Evolutionary conservation across 2,329 filamentous ascomycete species (phyloP).

Genomic region (Metarhizium anisopliae): DNA sequence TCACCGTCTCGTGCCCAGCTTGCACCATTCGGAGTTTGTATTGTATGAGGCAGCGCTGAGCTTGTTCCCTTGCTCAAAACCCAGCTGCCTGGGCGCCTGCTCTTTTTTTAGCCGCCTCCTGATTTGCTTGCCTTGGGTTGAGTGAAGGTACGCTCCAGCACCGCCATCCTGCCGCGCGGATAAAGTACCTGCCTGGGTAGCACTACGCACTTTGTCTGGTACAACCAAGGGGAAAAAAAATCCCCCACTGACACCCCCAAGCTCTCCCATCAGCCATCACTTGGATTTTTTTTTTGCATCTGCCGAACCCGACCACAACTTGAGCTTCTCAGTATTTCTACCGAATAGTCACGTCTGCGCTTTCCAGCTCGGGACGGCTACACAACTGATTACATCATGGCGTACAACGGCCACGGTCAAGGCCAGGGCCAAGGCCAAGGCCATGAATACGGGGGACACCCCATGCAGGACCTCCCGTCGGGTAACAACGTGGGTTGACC

Average conservation of each 20-base stretch:
- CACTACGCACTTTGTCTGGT: background rate
- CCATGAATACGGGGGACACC: constrained; percentile 52
- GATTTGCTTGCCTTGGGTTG: background rate
- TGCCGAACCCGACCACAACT: background rate
- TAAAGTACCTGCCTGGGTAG: background rate
- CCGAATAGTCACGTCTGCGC: background rate
- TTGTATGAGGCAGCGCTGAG: constrained; percentile 11
- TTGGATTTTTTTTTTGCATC: background rate
- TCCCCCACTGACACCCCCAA: background rate
- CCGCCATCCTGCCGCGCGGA: constrained; percentile 1
- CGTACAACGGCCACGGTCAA: constrained; percentile 54
- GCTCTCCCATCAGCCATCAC: background rate
- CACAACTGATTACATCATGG: constrained; percentile 28
- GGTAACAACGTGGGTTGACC: constrained; percentile 47
- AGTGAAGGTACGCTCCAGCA: background rate
- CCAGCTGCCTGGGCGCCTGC: constrained; percentile 2
- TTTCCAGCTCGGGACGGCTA: constrained; percentile 12
- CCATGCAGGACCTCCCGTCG: constrained; percentile 56
- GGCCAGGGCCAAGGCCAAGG: constrained; percentile 29
- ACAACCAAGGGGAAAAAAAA: background rate
- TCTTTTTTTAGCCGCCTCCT: background rate
- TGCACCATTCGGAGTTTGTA: constrained; percentile 11
- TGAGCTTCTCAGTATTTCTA: background rate
- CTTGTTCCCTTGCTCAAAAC: constrained; percentile 3
- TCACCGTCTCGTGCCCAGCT: background rate